phyloP scores from a whole-genome alignment of 1,284 basidiomycete species.

The Laetiporus sulphureus region DNA sequence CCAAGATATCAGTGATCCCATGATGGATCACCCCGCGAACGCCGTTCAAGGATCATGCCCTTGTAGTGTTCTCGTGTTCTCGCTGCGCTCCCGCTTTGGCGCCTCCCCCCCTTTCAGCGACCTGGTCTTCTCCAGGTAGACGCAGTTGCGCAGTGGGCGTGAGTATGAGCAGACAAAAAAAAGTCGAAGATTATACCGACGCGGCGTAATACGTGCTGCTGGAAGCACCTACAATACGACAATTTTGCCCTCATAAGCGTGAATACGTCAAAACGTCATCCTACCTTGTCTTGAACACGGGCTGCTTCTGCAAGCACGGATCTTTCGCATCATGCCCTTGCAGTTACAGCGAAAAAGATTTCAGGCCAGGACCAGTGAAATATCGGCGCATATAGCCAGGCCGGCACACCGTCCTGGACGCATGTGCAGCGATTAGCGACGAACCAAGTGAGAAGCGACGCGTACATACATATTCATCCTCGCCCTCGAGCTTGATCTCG shows the following conservation, averaged over 20 bases:
- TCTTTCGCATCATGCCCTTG: conserved; percentile 42
- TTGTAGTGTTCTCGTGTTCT: conserved; percentile 23
- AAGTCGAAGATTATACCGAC: conserved; percentile 29
- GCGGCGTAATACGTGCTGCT: conserved; percentile 40
- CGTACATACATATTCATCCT: conserved; percentile 22
- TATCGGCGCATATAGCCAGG: too few species aligned
- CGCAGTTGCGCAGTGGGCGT: conserved; percentile 25
- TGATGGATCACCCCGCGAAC: conserved; percentile 24
- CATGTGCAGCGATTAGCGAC: conserved; percentile 1
- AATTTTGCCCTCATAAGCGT: conserved; percentile 19
- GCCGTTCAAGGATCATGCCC: conserved; percentile 29
- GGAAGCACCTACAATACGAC: conserved; percentile 32
- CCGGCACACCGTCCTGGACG: conserved; percentile 21
- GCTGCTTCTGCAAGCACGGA: conserved; percentile 34
- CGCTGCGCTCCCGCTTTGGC: conserved; percentile 30
- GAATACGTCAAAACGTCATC: neutral
- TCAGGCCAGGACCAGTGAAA: too few species aligned
- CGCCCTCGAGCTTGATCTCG: conserved; percentile 29
- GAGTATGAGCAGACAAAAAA: too few species aligned
- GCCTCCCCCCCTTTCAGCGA: conserved; percentile 42
- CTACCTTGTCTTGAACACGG: conserved; percentile 34
- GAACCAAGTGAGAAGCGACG: too few species aligned
- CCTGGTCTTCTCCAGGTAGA: conserved; percentile 44
- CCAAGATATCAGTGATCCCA: too few species aligned
- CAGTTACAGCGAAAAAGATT: too few species aligned